Base-by-base conservation (phyloP, 345 rosid species). In the Murraya paniculata region DNA sequence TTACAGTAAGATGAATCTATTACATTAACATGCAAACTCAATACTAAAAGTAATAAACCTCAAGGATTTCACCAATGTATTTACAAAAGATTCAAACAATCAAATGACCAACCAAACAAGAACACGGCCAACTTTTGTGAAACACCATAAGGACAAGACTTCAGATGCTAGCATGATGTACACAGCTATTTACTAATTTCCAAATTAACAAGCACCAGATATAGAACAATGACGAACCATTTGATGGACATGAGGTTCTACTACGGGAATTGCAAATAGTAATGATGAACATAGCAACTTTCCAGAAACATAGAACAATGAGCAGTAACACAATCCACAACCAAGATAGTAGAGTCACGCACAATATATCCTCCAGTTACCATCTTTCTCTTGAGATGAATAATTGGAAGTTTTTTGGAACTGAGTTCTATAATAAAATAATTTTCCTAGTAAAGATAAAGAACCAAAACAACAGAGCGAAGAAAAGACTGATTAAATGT, bases 301-400 rank as follows among this genome's bases (percentile, higher is more conserved):
- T 65, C 48, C 24, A 4, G 71, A 80, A 74, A 53, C 28, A 70
- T 16, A 45, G 50, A 9, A 48, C 65, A 59, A 70, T 30, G 50
- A 72, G 56, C 39, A 82, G 73, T 55, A 80, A 41, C 7, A 33
- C 58, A 36, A 80, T 74, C 80, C 78, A 76, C 64, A 68, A 67
- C 57, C 77, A 80, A 69, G 59, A 74, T 76, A 64, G 69, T 50
- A 74, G 72, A 76, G 74, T 67, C 72, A 78, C 68, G 75, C 57
- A 25, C 64, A 45, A 71, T 25, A 77, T 72, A 65, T 56, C 84
- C 80, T 79, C 64, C 79, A 77, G 38, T 60, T 36, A 61, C 62
- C 72, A 76, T 79, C 56, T 58, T 74, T 69, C 60, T 45, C 74
- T 57, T 76, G 72, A 21, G 65, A 79, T 74, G 53, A n/a, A 82